phyloP scores from a whole-genome alignment of 257 asterid species.

The Penstemon eatonii region DNA sequence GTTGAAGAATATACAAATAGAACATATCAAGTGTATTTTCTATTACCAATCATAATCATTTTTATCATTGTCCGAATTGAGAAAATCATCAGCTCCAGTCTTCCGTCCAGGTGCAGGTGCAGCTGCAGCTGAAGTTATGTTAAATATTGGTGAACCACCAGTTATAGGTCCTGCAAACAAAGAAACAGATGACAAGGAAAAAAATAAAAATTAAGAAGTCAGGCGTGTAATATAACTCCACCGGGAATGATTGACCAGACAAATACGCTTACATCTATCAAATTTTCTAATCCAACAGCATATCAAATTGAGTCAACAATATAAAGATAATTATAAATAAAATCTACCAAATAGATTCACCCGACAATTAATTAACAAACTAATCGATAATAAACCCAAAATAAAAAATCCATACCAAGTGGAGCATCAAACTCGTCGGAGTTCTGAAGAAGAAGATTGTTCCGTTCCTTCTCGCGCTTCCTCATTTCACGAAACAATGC shows the following conservation, averaged over 20 bases:
- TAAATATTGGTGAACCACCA: conserved; percentile 70
- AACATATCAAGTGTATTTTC: conserved; percentile 13
- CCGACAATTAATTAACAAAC: conserved; percentile 28
- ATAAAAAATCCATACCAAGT: conserved; percentile 45
- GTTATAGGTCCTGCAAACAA: conserved; percentile 57
- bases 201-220: conserved; percentile 15
- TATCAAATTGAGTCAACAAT: background rate
- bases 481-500: conserved; percentile 91
- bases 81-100: conserved; percentile 89
- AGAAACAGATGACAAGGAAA: conserved; percentile 8
- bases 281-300: background rate
- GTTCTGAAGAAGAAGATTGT: conserved; percentile 61
- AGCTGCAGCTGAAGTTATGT: conserved; percentile 50
- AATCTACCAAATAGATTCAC: conserved; percentile 23
- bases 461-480: conserved; percentile 77
- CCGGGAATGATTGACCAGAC: conserved; percentile 20
- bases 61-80: conserved; percentile 91
- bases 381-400: conserved; percentile 10
- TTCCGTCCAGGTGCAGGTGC: conserved; percentile 62
- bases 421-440: conserved; percentile 82
- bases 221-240: conserved; percentile 21
- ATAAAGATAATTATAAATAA: background rate
- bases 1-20: conserved; percentile 18
- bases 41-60: conserved; percentile 96
- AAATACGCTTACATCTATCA: conserved; percentile 3